Percentiles rank a stretch among this genome's conserved stretches.
Conservation (phyloP, 768 basidiomycete species). For the Auricularia sp. region DNA sequence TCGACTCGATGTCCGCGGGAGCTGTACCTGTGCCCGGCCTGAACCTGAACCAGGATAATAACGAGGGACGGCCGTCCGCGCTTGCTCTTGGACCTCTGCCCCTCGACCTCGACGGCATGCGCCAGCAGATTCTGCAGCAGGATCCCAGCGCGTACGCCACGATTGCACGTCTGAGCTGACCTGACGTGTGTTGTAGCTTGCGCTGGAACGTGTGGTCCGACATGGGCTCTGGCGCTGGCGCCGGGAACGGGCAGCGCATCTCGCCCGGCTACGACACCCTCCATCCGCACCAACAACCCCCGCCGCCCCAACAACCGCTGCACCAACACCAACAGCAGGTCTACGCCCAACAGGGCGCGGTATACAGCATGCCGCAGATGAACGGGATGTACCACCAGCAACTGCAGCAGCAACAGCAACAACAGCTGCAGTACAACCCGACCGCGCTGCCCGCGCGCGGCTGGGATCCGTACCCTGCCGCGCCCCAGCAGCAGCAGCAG, state of each 20-base stretch:
- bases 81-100: too few relatives aligned
- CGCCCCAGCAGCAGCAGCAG: background rate
- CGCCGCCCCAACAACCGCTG: background rate
- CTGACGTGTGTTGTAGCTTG: background rate
- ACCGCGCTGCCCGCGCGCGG: background rate
- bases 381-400: background rate
- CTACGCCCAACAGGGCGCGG: background rate
- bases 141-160: too few relatives aligned
- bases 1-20: too few relatives aligned
- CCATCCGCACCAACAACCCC: too few relatives aligned
- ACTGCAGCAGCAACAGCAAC: background rate
- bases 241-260: background rate
- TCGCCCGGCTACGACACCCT: too few relatives aligned
- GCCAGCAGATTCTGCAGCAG: too few relatives aligned
- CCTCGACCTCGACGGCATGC: too few relatives aligned
- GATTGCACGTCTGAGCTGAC: too few relatives aligned
- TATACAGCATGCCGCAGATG: background rate
- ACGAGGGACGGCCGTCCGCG: too few relatives aligned
- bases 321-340: background rate
- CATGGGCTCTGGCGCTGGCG: background rate
- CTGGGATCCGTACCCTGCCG: background rate
- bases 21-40: too few relatives aligned
- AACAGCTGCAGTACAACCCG: background rate
- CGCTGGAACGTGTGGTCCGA: background rate
- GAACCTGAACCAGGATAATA: too few relatives aligned